These are phyloP conservation scores for Rhizophagus sp. DNA, from an alignment of 192 early-diverging fungal species.

Conservation along the genomic window DNA sequence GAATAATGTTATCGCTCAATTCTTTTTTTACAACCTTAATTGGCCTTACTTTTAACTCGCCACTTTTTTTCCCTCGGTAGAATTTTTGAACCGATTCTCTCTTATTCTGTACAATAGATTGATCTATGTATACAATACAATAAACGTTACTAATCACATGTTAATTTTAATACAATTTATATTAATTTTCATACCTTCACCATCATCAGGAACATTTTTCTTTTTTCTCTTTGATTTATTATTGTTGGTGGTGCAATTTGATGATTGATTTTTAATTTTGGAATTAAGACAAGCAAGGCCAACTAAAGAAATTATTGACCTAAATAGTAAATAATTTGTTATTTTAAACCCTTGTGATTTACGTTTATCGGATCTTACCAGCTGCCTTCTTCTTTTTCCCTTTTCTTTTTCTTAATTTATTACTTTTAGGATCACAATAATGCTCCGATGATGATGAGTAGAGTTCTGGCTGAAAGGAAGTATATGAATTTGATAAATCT, in stretches of 20 bases:
- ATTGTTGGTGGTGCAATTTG: background rate
- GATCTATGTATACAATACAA: background rate
- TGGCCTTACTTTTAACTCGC: background rate
- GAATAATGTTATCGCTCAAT: background rate
- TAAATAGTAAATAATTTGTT: background rate
- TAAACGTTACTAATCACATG: background rate
- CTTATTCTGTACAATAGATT: too few species aligned
- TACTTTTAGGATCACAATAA: background rate
- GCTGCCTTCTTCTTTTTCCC: background rate
- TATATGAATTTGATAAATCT: background rate
- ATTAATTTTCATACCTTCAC: background rate
- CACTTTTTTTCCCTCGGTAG: background rate
- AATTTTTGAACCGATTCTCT: background rate
- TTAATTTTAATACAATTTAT: too few species aligned
- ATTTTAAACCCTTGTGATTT: background rate
- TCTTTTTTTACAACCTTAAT: background rate
- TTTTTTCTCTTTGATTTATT: background rate
- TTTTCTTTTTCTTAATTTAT: background rate
- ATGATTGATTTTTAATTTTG: background rate
- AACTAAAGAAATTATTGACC: background rate
- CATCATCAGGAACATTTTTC: background rate
- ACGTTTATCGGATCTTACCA: background rate
- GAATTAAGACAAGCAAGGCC: background rate
- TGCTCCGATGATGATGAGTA: background rate
- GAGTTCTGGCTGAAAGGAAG: background rate